Evolutionary conservation across 352 stramenopile species (phyloP).

Genomic region (Globisporangium nagaii): DNA sequence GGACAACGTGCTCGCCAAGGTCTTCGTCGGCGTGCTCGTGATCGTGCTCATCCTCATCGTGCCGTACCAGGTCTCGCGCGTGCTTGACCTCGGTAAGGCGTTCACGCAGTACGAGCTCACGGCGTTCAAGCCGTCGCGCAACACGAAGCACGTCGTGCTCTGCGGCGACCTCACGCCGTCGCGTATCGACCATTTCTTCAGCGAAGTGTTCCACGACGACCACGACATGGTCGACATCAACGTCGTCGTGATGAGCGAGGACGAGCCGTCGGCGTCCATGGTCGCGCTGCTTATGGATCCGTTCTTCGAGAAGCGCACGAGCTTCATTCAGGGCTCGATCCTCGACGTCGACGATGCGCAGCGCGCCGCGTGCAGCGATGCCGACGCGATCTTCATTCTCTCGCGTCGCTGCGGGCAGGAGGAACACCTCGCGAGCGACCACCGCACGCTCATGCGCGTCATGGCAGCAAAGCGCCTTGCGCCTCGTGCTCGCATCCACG

Average conservation of each 20-base stretch:
- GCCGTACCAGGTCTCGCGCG: constrained; percentile 78
- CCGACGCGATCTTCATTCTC: constrained; percentile 79
- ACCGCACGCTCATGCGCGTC: constrained; percentile 77
- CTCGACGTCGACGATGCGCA: constrained; percentile 76
- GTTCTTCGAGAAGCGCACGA: constrained; percentile 82
- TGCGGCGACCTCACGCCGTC: constrained; percentile 78
- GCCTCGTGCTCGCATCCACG: constrained; percentile 47
- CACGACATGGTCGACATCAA: constrained; percentile 79
- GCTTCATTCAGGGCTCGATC: constrained; percentile 76
- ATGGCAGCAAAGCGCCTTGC: constrained; percentile 66
- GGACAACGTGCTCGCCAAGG: constrained; percentile 75
- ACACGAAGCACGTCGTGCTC: constrained; percentile 70
- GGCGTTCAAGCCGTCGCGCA: constrained; percentile 60
- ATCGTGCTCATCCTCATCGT: constrained; percentile 83
- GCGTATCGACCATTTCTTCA: constrained; percentile 83
- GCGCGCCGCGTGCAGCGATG: constrained; percentile 51
- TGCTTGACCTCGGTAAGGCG: constrained; percentile 72
- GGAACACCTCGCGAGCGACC: constrained; percentile 64
- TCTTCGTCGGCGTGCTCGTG: constrained; percentile 78
- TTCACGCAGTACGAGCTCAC: constrained; percentile 71
- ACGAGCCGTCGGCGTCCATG: constrained; percentile 69
- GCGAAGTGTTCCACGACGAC: constrained; percentile 85
- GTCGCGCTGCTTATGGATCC: constrained; percentile 74
- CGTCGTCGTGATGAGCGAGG: constrained; percentile 71
- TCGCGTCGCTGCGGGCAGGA: constrained; percentile 57